phyloP scores from a whole-genome alignment of 805 yeast genomes.

The Torulaspora franciscae region DNA sequence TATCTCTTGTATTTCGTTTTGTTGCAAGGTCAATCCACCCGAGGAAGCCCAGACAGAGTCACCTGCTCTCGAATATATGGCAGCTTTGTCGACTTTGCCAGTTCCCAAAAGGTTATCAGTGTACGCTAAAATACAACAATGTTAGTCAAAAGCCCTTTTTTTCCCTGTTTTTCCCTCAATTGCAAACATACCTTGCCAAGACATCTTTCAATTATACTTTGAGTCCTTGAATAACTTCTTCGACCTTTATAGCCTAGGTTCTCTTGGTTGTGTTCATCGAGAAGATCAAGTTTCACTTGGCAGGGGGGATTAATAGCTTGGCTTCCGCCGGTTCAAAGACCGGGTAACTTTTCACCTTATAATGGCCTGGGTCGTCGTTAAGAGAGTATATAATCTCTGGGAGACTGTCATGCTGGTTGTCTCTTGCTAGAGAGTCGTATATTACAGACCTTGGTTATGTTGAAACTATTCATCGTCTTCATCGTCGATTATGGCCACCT shows the following conservation, averaged over 20 bases:
- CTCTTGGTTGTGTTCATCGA: neutral
- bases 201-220: constrained; percentile 28
- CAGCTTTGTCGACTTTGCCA: constrained; percentile 86
- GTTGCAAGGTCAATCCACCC: constrained; percentile 56
- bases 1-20: constrained; percentile 66
- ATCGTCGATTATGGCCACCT: constrained; percentile 30
- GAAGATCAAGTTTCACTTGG: neutral
- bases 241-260: neutral
- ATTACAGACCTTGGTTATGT: constrained; percentile 1
- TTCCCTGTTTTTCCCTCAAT: neutral
- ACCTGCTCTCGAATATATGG: constrained; percentile 90
- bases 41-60: constrained; percentile 92
- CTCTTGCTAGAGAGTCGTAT: neutral
- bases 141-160: constrained; percentile 9
- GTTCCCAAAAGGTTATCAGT: constrained; percentile 88
- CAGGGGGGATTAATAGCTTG: neutral
- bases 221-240: neutral
- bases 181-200: constrained; percentile 44
- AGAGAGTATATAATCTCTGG: too few relatives aligned
- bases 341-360: neutral
- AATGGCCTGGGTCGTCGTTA: neutral
- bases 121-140: constrained; percentile 54
- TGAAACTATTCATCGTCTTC: constrained; percentile 40
- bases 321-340: neutral
- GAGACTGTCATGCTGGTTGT: too few relatives aligned